Percentiles rank a stretch among this genome's conserved stretches.
phyloP scores from a whole-genome alignment of 768 basidiomycete genomes.

The Bullera alba region DNA sequence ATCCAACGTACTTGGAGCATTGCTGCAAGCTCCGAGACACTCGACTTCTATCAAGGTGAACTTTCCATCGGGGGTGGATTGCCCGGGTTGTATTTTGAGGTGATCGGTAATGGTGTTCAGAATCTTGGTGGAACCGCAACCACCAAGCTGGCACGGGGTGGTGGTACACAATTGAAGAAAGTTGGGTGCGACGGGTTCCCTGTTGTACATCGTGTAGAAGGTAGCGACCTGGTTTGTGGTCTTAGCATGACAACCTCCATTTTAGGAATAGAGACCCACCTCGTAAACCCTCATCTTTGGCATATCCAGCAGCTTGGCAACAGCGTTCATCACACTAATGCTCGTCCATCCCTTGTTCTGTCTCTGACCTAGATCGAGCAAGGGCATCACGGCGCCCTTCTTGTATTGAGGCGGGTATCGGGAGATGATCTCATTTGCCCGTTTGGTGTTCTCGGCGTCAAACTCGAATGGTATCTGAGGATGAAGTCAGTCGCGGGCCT shows the following conservation, averaged over 20 bases:
- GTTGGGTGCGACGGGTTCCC: conserved; percentile 86
- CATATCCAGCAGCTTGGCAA: conserved; percentile 86
- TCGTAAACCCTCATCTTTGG: conserved; percentile 99
- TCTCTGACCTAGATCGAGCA: conserved; percentile 90
- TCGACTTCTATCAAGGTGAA: conserved; percentile 98
- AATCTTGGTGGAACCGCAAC: conserved; percentile 76
- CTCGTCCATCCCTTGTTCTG: conserved; percentile 99
- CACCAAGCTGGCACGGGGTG: conserved; percentile 86
- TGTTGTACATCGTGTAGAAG: conserved; percentile 99
- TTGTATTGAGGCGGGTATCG: conserved; percentile 96
- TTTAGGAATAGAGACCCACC: conserved; percentile 21
- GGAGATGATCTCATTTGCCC: conserved; percentile 79
- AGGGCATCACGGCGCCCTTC: conserved; percentile 95
- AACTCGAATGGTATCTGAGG: conserved; percentile 83
- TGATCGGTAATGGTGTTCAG: conserved; percentile 74
- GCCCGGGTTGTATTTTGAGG: conserved; percentile 76
- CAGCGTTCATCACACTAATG: conserved; percentile 98
- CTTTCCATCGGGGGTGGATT: conserved; percentile 91
- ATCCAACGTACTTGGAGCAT: conserved; percentile 52
- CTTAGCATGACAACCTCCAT: not conserved
- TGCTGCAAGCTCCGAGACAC: conserved; percentile 96
- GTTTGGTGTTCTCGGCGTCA: conserved; percentile 69
- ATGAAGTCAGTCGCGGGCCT: not conserved
- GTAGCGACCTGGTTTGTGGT: conserved; percentile 62
- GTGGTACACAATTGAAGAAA: conserved; percentile 99